Evolutionary conservation across 257 asterid species (phyloP), one percentile per base, ranked within the genome.

Genomic region (Penstemon davidsonii): DNA sequence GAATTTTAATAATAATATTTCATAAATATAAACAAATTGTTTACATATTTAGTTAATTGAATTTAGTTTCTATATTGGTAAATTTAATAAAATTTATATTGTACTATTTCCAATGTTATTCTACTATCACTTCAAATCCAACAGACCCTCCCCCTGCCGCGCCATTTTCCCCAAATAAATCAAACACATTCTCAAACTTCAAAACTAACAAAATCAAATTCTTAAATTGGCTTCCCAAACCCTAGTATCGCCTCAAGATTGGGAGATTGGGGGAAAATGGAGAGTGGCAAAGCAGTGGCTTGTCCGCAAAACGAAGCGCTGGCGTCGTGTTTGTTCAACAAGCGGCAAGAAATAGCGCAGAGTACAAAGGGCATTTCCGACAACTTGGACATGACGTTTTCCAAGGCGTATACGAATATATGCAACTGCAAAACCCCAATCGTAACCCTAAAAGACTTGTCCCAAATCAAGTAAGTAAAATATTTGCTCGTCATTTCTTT

Each of bases 341-440:
- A 84, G 83, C 79, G 91, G 78, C 81, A 80, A 71, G 97, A 90
- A 73, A 42, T 87, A 75, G 91, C 91, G 52, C 67, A 83, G 85
- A 75, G 80, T 53, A 73, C 86, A 45, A 84, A 88, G 78, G 96
- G 96, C 33, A 80, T 90, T 62, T 90, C 97, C 1, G 96, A 90
- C 5, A 93, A 93, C 65, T 75, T 85, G 79, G 85, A 76, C 49
- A 74, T 72, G 74, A 88, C 96, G 58, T 66, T 88, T 66, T 74
- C 85, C 55, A 90, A 84, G 79, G 99, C 96, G 33, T 77, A 90
- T 60, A 80, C 92, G 11, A 88, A 83, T 75, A 69, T 93, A 3
- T 90, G 96, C 71, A 78, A 76, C 66, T 80, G 81, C 81, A 81
- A 82, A 52, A 66, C 74, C 41, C 91, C 91, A 7, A 79, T 93